These are phyloP conservation scores for Volvariella volvacea DNA, from an alignment of 1,284 basidiomycete species.

Conservation along the genomic window DNA sequence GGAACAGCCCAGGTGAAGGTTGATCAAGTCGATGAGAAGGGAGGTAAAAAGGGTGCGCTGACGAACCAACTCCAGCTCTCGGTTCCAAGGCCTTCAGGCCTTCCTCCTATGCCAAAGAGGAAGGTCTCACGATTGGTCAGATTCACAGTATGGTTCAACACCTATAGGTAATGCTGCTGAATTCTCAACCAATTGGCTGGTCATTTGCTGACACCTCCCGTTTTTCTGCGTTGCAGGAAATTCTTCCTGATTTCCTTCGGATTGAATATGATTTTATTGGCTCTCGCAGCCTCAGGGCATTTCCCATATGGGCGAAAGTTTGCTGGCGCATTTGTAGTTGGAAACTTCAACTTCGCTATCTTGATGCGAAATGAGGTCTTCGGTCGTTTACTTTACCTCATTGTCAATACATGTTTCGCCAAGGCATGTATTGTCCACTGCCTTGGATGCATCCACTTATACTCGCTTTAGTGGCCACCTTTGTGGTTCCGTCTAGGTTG, in stretches of 20 bases:
- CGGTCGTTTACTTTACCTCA: conserved; percentile 45
- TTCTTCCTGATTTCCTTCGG: conserved; percentile 54
- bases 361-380: conserved; percentile 52
- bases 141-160: conserved; percentile 64
- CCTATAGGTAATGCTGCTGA: conserved; percentile 42
- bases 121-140: conserved; percentile 50
- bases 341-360: conserved; percentile 44
- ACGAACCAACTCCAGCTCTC: conserved; percentile 34
- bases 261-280: conserved; percentile 55
- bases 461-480: conserved; percentile 51
- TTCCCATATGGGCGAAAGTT: conserved; percentile 57
- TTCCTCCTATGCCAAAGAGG: conserved; percentile 26
- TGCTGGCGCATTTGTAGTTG: conserved; percentile 57
- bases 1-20: conserved; percentile 4
- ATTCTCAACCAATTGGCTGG: background rate
- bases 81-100: conserved; percentile 14
- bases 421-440: conserved; percentile 37
- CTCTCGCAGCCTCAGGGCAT: conserved; percentile 54
- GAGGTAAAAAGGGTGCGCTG: conserved; percentile 20
- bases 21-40: conserved; percentile 21
- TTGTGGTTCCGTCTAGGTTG: conserved; percentile 63
- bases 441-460: conserved; percentile 1
- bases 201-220: background rate
- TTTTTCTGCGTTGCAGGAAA: no score
- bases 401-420: conserved; percentile 50